Conservation (phyloP, 2,329 filamentous ascomycete genomes). For the Daldinia sp. region DNA sequence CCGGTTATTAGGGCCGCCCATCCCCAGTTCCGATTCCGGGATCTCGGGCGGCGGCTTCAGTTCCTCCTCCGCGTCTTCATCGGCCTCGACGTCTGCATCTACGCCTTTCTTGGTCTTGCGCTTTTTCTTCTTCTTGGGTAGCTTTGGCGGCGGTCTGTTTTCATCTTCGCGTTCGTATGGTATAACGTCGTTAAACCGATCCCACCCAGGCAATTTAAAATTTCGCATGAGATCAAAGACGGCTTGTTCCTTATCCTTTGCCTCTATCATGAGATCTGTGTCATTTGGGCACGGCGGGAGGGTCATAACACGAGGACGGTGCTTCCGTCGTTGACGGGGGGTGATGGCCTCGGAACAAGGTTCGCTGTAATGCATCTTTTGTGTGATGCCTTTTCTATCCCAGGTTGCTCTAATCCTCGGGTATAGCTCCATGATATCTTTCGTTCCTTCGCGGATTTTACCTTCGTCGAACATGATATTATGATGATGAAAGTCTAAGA, state of each 20-base stretch:
- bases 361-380: slow-evolving; percentile 98
- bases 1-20: slow-evolving; percentile 82
- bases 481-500: slow-evolving; percentile 94
- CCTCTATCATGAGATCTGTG: slow-evolving; percentile 99
- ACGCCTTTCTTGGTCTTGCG: slow-evolving; percentile 49
- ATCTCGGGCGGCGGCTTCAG: slow-evolving; percentile 56
- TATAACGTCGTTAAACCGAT: slow-evolving; percentile 78
- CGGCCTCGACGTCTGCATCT: slow-evolving; percentile 46
- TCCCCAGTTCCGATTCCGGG: slow-evolving; percentile 74
- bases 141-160: slow-evolving; percentile 64
- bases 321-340: slow-evolving; percentile 80
- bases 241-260: slow-evolving; percentile 97
- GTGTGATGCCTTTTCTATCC: slow-evolving; percentile 82
- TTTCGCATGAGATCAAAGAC: slow-evolving; percentile 93
- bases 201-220: slow-evolving; percentile 82
- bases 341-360: slow-evolving; percentile 79
- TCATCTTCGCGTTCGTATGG: slow-evolving; percentile 82
- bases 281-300: slow-evolving; percentile 82
- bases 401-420: slow-evolving; percentile 84
- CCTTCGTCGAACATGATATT: slow-evolving; percentile 86
- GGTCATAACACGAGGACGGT: slow-evolving; percentile 79
- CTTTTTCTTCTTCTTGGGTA: slow-evolving; percentile 58
- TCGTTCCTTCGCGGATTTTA: slow-evolving; percentile 81
- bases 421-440: slow-evolving; percentile 78
- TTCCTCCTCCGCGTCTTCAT: slow-evolving; percentile 51